Evolutionary conservation across 1,139 yeast species (phyloP), one percentile per base, ranked within the genome.

Genomic region (Blastobotrys elegans): DNA sequence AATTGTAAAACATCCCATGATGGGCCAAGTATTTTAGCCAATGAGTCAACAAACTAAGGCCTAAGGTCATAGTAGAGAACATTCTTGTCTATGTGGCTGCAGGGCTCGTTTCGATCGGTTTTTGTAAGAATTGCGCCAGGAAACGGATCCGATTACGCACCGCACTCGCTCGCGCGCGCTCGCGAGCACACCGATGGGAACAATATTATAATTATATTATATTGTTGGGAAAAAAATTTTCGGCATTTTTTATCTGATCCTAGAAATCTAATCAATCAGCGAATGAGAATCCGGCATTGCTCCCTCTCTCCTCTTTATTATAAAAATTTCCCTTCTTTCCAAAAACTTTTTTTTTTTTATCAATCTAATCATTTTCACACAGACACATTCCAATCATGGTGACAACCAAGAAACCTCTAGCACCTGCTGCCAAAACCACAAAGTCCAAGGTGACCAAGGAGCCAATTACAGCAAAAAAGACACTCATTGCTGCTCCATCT

Each of bases 361-460:
- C 22, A 17, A 33, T 33, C 21, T 33, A 17, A 33, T 33, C 36
- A 33, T 6, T 33, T 16, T 33, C 7, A 4, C 21, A 33, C 13
- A 33, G 6, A 4, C 17, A 22, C n/a, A 37, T 4, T 6, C 16
- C 21, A 34, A 17, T 10, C 4, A 22, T 14, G n/a, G 24, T 21
- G 13, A 17, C 33, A 11, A n/a, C n/a, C n/a, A 40, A 17, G 29
- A 20, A 27, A 6, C 43, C 43, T 30, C 18, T 37, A 24, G 40
- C 40, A 16, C 38, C 38, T 2, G 26, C 14, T 4, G 24, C 14
- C 13, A n/a, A n/a, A n/a, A 24, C 24, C 18, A n/a, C 18, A 33
- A 33, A 33, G 36, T 30, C 35, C 30, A 40, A 40, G 10, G 47
- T 44, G 14, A 33, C 34, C 21, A 44, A 44, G 32, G 38, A 39